phyloP scores from a whole-genome alignment of 768 basidiomycete species.

The Lyophyllum shimeji region DNA sequence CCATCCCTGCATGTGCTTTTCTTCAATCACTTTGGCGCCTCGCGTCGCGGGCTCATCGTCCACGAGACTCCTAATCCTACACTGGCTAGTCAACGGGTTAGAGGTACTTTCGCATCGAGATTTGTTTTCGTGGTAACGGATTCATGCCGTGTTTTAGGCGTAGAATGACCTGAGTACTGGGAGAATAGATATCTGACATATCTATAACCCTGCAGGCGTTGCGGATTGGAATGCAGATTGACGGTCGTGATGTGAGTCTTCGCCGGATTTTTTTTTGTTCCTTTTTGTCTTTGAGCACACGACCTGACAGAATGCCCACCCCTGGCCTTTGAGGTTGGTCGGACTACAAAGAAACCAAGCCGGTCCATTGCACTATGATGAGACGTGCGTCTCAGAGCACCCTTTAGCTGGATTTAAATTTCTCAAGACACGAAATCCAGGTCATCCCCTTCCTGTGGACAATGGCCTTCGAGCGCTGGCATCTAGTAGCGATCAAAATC shows the following conservation, averaged over 20 bases:
- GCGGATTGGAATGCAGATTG: conserved; percentile 1
- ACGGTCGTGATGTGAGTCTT: not conserved
- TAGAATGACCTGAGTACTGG: conserved; percentile 1
- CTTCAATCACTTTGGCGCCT: not conserved
- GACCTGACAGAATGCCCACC: not conserved
- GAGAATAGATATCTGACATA: no score
- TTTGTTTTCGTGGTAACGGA: not conserved
- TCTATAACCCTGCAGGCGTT: no score
- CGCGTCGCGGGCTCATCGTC: not conserved
- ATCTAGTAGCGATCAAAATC: no score
- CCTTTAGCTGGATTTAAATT: not conserved
- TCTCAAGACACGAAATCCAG: not conserved
- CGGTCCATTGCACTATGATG: not conserved
- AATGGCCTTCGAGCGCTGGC: not conserved
- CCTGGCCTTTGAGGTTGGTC: not conserved
- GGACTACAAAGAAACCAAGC: not conserved
- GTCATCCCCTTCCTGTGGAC: not conserved
- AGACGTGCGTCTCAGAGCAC: no score
- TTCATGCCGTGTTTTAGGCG: not conserved
- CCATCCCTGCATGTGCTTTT: conserved; percentile 1
- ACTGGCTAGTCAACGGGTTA: not conserved
- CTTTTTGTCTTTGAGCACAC: not conserved
- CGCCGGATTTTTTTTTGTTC: not conserved
- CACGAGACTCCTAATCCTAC: not conserved
- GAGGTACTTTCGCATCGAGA: not conserved